Evolutionary conservation across 2,329 filamentous ascomycete species (phyloP).

Genomic region (Cercospora beticola): DNA sequence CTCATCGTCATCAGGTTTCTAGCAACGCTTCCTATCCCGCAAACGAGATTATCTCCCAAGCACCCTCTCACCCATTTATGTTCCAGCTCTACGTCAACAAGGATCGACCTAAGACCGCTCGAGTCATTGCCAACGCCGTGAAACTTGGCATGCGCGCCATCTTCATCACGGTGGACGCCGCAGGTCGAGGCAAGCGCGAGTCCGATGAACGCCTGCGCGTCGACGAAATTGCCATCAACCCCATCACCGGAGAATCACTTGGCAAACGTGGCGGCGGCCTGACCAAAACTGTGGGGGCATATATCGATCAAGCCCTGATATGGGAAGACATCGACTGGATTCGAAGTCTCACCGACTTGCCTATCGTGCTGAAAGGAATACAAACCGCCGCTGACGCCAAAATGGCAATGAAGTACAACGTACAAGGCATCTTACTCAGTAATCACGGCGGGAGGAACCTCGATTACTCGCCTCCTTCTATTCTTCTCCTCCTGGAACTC

Average conservation of each 20-base stretch:
- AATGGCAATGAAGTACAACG: conserved; percentile 43
- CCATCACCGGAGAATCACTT: conserved; percentile 44
- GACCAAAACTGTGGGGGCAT: conserved; percentile 54
- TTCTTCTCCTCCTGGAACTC: conserved; percentile 61
- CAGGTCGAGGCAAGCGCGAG: conserved; percentile 57
- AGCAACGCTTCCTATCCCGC: conserved; percentile 36
- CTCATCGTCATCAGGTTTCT: conserved; percentile 23
- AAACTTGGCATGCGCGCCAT: conserved; percentile 53
- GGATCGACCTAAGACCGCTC: conserved; percentile 53
- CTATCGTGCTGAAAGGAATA: conserved; percentile 42
- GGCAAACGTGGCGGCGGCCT: conserved; percentile 54
- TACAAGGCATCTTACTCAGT: conserved; percentile 43
- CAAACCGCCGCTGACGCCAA: conserved; percentile 42
- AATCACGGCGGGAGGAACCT: conserved; percentile 51
- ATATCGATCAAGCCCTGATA: conserved; percentile 57
- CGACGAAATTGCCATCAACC: conserved; percentile 23
- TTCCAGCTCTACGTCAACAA: conserved; percentile 65
- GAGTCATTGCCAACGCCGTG: conserved; percentile 50
- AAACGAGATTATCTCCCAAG: conserved; percentile 32
- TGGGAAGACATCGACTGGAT: conserved; percentile 48
- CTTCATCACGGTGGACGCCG: conserved; percentile 61
- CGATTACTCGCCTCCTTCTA: conserved; percentile 46
- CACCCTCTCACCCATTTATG: conserved; percentile 44
- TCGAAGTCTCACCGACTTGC: conserved; percentile 31
- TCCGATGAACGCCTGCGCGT: conserved; percentile 43